These are phyloP conservation scores for Nigrograna mackinnonii DNA, from an alignment of 2,329 filamentous ascomycete genomes.

Conservation along the genomic window DNA sequence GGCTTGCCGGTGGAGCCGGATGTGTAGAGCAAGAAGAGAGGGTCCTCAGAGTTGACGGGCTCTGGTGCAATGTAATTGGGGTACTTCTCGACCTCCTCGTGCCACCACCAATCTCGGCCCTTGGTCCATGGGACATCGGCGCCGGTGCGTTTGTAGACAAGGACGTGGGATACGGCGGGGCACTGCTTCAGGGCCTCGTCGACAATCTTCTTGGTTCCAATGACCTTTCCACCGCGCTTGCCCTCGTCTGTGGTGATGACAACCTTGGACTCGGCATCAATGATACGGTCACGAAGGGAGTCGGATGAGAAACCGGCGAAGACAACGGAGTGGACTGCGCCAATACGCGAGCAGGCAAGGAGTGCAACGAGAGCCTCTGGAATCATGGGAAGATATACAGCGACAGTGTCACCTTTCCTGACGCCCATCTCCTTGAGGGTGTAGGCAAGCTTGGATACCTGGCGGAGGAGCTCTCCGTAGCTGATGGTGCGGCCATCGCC, in stretches of 20 bases:
- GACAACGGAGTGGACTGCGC: conserved; percentile 94
- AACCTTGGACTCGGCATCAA: conserved; percentile 87
- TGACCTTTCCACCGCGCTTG: conserved; percentile 95
- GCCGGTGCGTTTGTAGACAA: conserved; percentile 95
- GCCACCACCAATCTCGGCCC: conserved; percentile 95
- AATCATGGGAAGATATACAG: conserved; percentile 98
- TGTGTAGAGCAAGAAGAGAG: conserved; percentile 96
- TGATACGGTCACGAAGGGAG: conserved; percentile 90
- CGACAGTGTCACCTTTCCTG: conserved; percentile 94
- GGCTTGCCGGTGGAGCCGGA: conserved; percentile 98
- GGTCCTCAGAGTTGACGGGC: conserved; percentile 89
- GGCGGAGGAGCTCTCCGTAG: conserved; percentile 88
- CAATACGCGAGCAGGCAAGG: conserved; percentile 88
- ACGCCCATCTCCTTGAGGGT: conserved; percentile 94
- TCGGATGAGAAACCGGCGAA: conserved; percentile 98
- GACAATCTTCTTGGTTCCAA: conserved; percentile 98
- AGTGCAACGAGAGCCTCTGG: conserved; percentile 92
- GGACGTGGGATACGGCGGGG: conserved; percentile 79
- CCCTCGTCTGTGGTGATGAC: conserved; percentile 98
- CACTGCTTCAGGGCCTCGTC: conserved; percentile 97
- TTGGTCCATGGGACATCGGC: conserved; percentile 88
- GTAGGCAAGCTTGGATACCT: conserved; percentile 87
- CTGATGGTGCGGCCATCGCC: conserved; percentile 85
- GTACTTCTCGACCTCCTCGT: conserved; percentile 97
- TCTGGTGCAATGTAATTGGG: conserved; percentile 90